Conservation (phyloP, 2,329 filamentous ascomycete genomes). For the Elsinoe australis region DNA sequence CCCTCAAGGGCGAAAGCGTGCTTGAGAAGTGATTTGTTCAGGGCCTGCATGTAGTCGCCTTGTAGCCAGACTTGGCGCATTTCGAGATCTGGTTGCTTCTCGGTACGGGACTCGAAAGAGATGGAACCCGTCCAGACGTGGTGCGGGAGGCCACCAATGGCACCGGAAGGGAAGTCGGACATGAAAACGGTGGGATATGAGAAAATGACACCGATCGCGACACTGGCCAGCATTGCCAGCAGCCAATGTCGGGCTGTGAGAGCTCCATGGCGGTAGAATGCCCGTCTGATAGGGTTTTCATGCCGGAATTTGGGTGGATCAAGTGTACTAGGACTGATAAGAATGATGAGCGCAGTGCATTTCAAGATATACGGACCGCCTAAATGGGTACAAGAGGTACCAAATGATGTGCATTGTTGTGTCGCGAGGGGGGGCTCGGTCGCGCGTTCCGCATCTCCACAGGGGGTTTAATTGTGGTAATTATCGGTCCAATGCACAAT, state of each 20-base stretch:
- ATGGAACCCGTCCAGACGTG: slow-evolving; percentile 75
- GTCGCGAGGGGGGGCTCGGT: background rate
- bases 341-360: too few species aligned
- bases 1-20: slow-evolving; percentile 53
- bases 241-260: slow-evolving; percentile 66
- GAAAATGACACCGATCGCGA: slow-evolving; percentile 60
- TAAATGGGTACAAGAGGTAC: slow-evolving; percentile 61
- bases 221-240: slow-evolving; percentile 64
- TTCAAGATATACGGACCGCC: slow-evolving; percentile 52
- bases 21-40: slow-evolving; percentile 57
- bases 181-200: slow-evolving; percentile 70
- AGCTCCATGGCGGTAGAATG: slow-evolving; percentile 62
- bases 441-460: background rate
- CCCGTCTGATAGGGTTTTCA: slow-evolving; percentile 56
- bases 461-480: background rate
- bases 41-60: slow-evolving; percentile 69
- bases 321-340: slow-evolving; percentile 51
- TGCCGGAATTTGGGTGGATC: slow-evolving; percentile 60
- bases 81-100: slow-evolving; percentile 57
- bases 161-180: slow-evolving; percentile 62
- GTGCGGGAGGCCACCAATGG: slow-evolving; percentile 63
- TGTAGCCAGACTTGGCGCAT: slow-evolving; percentile 79
- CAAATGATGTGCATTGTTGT: slow-evolving; percentile 28
- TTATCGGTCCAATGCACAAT: too few species aligned
- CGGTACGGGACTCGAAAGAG: slow-evolving; percentile 47